These are phyloP conservation scores for Begonia peltatifolia DNA, from an alignment of 306 rosid species.

Conservation along the genomic window DNA sequence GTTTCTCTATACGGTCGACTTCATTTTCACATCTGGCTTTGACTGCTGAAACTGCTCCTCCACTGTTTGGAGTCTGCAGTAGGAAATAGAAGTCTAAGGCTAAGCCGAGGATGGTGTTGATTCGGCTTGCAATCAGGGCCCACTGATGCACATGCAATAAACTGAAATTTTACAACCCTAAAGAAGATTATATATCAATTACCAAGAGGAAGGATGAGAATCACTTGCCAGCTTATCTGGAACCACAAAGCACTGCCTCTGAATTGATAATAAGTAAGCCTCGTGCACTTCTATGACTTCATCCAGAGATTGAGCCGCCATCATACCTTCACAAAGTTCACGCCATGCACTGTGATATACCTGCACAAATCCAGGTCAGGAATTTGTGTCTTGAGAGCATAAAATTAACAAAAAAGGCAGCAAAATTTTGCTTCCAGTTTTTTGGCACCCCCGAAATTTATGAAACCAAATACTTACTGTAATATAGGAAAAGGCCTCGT, in stretches of 20 bases:
- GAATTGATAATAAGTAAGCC: conserved; percentile 74
- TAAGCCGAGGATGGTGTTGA: conserved; percentile 79
- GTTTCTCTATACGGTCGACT: conserved; percentile 82
- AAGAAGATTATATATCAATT: neutral
- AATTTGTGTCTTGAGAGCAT: no score
- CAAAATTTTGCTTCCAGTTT: no score
- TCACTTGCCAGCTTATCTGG: conserved; percentile 87
- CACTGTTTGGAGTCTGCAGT: conserved; percentile 63
- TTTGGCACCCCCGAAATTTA: no score
- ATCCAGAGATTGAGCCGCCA: conserved; percentile 69
- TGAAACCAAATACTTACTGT: no score
- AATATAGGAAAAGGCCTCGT: no score
- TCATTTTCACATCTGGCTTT: conserved; percentile 94
- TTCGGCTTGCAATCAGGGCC: conserved; percentile 92
- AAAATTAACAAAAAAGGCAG: no score
- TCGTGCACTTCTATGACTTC: conserved; percentile 94
- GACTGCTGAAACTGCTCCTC: conserved; percentile 82
- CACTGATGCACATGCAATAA: conserved; percentile 39
- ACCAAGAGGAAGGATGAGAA: conserved; percentile 4
- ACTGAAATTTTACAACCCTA: conserved; percentile 7
- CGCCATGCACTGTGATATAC: conserved; percentile 99
- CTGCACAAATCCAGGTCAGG: conserved; percentile 23
- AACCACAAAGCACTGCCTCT: conserved; percentile 91
- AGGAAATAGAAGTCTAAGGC: conserved; percentile 79
- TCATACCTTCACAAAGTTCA: conserved; percentile 85